Base-by-base conservation (phyloP, 139 green algal species). In the Haematococcus sp. region DNA sequence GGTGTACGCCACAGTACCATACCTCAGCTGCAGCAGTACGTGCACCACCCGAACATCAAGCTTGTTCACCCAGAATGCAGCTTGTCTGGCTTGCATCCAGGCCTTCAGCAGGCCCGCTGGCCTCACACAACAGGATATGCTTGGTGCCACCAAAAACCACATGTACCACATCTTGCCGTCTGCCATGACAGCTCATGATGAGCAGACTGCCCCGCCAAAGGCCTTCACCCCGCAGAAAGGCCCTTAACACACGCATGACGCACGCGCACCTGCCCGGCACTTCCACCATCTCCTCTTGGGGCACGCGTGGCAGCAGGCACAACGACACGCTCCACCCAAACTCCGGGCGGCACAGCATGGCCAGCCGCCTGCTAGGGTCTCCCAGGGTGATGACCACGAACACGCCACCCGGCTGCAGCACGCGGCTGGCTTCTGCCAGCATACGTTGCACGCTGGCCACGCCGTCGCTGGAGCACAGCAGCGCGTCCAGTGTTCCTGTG, bases 351-450 rank as follows among this genome's bases (percentile, higher is more conserved):
- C 63, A 40, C 54, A 86, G 68, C 63, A 86, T 63, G 16, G 51
- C 25, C 63, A 82, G 63, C 11, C 80, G 72, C 40, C 73, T 68
- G n/a, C 61, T 43, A 1, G 80, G 80, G 9, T 71, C 80, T 25
- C 80, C 80, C 63, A 86, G 73, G 1, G 76, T 81, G 20, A 86
- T 28, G 2, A 82, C 66, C 32, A 86, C 71, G 72, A 86, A 86
- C 1, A 40, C 35, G 34, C 80, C 76, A n/a, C 80, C 80, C 20
- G 80, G 80, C 22, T 66, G 30, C 34, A 85, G 52, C 31, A 85
- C 79, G 56, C 79, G 79, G 74, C 30, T 28, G 19, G 31, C 34
- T 32, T 56, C 2, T 17, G 1, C 27, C 19, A 56, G 68, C 80
- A 86, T 86, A 56, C 22, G 15, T 0, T 27, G 9, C 1, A 86